Percentiles rank a stretch among this genome's conserved stretches.
These are phyloP conservation scores for Sonneratia caseolaris DNA, from an alignment of 345 rosid species.

Conservation along the genomic window DNA sequence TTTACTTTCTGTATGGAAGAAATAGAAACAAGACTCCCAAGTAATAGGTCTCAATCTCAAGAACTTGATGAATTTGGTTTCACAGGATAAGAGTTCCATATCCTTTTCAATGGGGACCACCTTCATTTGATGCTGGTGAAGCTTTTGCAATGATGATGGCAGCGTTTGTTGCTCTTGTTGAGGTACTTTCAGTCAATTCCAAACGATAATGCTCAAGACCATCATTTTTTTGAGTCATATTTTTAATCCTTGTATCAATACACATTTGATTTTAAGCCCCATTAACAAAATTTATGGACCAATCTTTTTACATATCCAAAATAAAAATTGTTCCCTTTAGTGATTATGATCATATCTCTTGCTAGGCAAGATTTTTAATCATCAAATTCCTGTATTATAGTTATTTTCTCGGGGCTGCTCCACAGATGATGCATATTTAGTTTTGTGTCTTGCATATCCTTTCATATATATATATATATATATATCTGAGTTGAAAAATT, in stretches of 20 bases:
- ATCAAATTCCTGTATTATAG: too few relatives aligned
- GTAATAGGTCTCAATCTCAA: not conserved
- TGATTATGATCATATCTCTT: too few relatives aligned
- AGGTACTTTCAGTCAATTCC: slow-evolving; percentile 38
- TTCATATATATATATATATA: not conserved
- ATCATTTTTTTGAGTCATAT: too few relatives aligned
- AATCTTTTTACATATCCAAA: too few relatives aligned
- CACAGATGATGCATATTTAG: not conserved
- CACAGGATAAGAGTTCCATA: slow-evolving; percentile 96
- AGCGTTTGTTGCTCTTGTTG: slow-evolving; percentile 93
- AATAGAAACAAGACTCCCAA: not conserved
- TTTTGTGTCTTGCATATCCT: not conserved
- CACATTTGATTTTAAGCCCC: too few relatives aligned
- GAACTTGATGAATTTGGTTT: slow-evolving; percentile 6
- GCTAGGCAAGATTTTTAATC: too few relatives aligned
- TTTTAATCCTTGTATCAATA: too few relatives aligned
- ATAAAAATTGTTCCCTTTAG: too few relatives aligned
- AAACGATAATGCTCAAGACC: too few relatives aligned
- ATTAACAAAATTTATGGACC: too few relatives aligned
- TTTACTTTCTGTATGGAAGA: not conserved
- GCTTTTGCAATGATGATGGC: slow-evolving; percentile 99
- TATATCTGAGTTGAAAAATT: slow-evolving; percentile 8
- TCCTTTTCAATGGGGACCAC: slow-evolving; percentile 99
- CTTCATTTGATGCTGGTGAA: slow-evolving; percentile 98
- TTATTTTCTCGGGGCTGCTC: too few relatives aligned